phyloP scores from a whole-genome alignment of 1,284 basidiomycete genomes.

The Cystobasidiaceae sp. region DNA sequence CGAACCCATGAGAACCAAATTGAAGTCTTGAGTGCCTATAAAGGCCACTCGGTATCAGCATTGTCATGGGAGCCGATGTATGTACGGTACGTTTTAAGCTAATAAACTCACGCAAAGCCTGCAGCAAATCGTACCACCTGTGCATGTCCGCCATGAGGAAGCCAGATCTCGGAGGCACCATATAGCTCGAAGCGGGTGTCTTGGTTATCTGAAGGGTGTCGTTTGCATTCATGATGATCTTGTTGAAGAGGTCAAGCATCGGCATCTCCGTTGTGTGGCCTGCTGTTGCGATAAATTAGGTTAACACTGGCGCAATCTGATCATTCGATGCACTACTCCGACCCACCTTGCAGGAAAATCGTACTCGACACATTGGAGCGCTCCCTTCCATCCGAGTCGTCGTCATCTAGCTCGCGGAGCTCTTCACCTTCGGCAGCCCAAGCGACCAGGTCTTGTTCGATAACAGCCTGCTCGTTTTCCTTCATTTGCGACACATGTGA shows the following conservation, averaged over 20 bases:
- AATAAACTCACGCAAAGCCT: neutral
- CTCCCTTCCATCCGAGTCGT: neutral
- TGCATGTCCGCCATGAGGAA: conserved; percentile 27
- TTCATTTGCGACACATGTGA: neutral
- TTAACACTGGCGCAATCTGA: no score
- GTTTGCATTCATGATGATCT: neutral
- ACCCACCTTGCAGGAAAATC: neutral
- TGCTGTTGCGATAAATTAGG: neutral
- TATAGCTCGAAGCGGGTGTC: neutral
- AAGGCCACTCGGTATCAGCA: neutral
- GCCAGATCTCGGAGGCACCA: conserved; percentile 14
- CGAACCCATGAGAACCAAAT: conserved; percentile 15
- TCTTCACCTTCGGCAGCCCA: conserved; percentile 1
- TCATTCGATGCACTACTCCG: no score
- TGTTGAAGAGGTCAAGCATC: neutral
- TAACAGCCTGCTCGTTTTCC: neutral
- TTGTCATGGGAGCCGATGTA: neutral
- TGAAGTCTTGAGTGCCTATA: neutral
- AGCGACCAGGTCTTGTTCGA: neutral
- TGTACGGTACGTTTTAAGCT: neutral
- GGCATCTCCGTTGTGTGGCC: neutral
- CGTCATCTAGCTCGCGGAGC: neutral
- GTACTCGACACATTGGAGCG: neutral
- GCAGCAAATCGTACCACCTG: conserved; percentile 1
- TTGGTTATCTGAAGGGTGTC: neutral